Evolutionary conservation across 495 filamentous ascomycete species (phyloP).

Genomic region (Annulohypoxylon moriforme): DNA sequence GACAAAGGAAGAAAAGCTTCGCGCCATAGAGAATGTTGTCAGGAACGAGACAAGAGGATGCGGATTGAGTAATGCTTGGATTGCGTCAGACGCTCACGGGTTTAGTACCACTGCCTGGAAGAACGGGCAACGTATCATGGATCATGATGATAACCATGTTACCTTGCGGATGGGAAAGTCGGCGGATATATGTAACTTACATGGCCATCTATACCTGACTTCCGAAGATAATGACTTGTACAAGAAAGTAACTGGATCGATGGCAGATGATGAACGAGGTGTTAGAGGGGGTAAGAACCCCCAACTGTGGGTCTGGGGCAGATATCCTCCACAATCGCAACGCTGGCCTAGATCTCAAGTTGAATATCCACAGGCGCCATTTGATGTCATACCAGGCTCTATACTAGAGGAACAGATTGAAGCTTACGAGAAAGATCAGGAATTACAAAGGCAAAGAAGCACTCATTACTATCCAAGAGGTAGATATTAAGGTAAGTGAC

Average conservation of each 20-base stretch:
- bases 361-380: conserved; percentile 2
- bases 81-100: conserved; percentile 14
- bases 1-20: neutral
- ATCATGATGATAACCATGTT: conserved; percentile 19
- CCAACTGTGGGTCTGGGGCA: conserved; percentile 31
- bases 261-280: conserved; percentile 23
- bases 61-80: conserved; percentile 18
- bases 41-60: neutral
- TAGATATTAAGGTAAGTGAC: too few species aligned
- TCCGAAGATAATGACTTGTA: conserved; percentile 12
- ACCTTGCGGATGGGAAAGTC: conserved; percentile 29
- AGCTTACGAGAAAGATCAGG: neutral
- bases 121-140: neutral
- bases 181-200: conserved; percentile 2
- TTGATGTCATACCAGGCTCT: conserved; percentile 13
- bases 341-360: conserved; percentile 6
- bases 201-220: conserved; percentile 26
- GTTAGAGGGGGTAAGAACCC: conserved; percentile 19
- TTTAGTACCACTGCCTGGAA: neutral
- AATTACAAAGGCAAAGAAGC: conserved; percentile 5
- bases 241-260: neutral
- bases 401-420: conserved; percentile 10
- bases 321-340: conserved; percentile 13
- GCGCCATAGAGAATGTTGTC: conserved; percentile 1
- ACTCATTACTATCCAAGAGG: too few species aligned